Base-by-base conservation (phyloP, 176 grass and related monocot genomes). In the Rhynchospora breviuscula region DNA sequence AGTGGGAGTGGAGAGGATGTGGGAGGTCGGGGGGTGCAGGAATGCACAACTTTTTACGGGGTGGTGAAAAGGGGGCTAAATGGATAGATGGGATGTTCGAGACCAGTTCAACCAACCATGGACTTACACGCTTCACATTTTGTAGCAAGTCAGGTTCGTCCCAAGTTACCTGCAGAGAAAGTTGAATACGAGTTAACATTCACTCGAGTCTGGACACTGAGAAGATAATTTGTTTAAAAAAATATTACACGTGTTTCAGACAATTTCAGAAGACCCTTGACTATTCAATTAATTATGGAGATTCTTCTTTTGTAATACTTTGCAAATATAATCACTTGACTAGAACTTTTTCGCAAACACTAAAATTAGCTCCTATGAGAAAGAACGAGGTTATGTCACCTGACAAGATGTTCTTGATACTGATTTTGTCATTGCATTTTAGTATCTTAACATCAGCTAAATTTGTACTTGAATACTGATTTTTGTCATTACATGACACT, bases 141-240 rank as follows among this genome's bases (percentile, higher is more conserved):
- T 99, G 97, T n/a, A 99, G 78, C 60, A 99, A 63, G 77, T 99
- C 97, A 10, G 97, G 97, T 84, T 99, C 97, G 82, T 99, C 97
- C 97, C 93, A 99, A 74, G 73, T 87, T 31, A 95, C 96, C 96
- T 98, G 88, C 57, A 93, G n/a, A 77, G 35, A 51, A 3, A 83
- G 81, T 76, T 79, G 52, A 29, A 65, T 10, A 26, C 12, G 8
- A 52, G 49, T 11, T 31, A 18, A 33, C 17, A 15, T 18, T 23
- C 31, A 78, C 71, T 75, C 12, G 12, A 77, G 22, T 31, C 51
- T 35, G 25, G 2, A 6, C 5, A 31, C 2, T 13, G 26, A 15
- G 23, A 48, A 31, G 48, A 54, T 77, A 17, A 21, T 79, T 53
- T 49, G 18, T 59, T 59, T 46, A 81, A 64, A 26, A 64, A 4